A percentile compares a stretch with the other conserved stretches of the same genome.
Conservation (phyloP, 371 early-diverging fungal species). For the Lichtheimia ramosa region DNA sequence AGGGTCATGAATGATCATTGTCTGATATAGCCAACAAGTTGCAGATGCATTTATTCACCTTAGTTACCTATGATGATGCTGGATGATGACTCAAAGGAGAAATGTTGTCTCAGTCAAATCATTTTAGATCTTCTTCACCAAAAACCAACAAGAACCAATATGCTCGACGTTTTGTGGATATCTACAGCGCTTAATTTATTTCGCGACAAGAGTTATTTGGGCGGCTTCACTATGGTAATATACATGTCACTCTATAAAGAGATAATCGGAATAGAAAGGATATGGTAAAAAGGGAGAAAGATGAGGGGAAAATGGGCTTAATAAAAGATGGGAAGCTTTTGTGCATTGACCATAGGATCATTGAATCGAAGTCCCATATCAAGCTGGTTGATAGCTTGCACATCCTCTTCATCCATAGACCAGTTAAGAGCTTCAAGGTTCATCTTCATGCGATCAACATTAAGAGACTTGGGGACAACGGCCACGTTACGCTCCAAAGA, state of each 20-base stretch:
- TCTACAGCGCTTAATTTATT: no score
- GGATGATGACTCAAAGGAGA: background rate
- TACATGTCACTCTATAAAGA: background rate
- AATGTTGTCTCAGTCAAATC: background rate
- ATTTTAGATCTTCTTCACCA: no score
- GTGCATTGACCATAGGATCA: slow-evolving; percentile 25
- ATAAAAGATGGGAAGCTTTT: slow-evolving; percentile 23
- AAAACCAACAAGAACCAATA: no score
- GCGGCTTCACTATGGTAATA: background rate
- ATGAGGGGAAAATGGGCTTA: background rate
- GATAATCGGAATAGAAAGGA: background rate
- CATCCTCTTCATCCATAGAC: slow-evolving; percentile 34
- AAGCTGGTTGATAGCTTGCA: slow-evolving; percentile 25
- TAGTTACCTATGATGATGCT: no score
- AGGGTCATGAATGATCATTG: no score
- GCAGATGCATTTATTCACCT: no score
- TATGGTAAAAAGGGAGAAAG: background rate
- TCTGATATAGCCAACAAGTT: no score
- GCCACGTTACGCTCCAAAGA: slow-evolving; percentile 53
- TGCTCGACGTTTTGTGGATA: no score
- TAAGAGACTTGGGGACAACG: slow-evolving; percentile 70
- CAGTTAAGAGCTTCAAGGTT: slow-evolving; percentile 33
- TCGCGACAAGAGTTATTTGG: background rate
- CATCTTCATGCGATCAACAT: slow-evolving; percentile 48
- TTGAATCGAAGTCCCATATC: slow-evolving; percentile 29